phyloP scores from a whole-genome alignment of 2,329 filamentous ascomycete species.

The Onygenales sp. region DNA sequence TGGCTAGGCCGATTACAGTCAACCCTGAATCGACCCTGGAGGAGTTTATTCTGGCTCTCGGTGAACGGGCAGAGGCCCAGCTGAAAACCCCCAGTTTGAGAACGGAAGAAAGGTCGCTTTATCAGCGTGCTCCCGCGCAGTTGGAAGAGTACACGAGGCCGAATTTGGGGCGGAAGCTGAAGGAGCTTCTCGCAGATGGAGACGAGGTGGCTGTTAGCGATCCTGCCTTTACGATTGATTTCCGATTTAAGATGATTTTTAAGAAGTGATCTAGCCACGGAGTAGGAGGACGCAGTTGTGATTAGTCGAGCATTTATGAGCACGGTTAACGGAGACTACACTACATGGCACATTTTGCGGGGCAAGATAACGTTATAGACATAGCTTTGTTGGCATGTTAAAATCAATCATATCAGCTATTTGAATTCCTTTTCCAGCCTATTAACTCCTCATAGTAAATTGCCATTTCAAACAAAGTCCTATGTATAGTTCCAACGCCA shows the following conservation, averaged over 20 bases:
- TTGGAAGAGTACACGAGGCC: slow-evolving; percentile 75
- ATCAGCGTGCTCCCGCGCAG: slow-evolving; percentile 74
- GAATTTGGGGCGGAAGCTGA: slow-evolving; percentile 70
- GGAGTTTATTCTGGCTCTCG: slow-evolving; percentile 77
- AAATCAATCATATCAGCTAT: neutral
- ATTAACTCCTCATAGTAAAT: neutral
- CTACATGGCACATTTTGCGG: neutral
- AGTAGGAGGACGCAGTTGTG: neutral
- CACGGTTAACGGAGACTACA: neutral
- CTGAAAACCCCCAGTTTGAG: slow-evolving; percentile 87
- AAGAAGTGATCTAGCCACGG: slow-evolving; percentile 12
- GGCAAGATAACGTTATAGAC: neutral
- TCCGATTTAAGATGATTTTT: slow-evolving; percentile 50
- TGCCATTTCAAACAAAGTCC: neutral
- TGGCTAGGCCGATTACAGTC: slow-evolving; percentile 65
- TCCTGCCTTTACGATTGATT: slow-evolving; percentile 71
- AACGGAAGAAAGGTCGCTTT: slow-evolving; percentile 72
- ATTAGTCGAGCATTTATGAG: neutral
- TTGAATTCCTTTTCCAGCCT: neutral
- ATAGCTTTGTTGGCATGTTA: neutral
- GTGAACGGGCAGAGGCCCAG: slow-evolving; percentile 76
- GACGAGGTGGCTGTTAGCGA: slow-evolving; percentile 91
- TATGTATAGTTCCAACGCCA: slow-evolving; percentile 22
- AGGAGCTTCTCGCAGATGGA: slow-evolving; percentile 66
- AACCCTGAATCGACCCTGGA: slow-evolving; percentile 63